Evolutionary conservation across 257 asterid genomes (phyloP).

Genomic region (Schizonepeta tenuifolia): DNA sequence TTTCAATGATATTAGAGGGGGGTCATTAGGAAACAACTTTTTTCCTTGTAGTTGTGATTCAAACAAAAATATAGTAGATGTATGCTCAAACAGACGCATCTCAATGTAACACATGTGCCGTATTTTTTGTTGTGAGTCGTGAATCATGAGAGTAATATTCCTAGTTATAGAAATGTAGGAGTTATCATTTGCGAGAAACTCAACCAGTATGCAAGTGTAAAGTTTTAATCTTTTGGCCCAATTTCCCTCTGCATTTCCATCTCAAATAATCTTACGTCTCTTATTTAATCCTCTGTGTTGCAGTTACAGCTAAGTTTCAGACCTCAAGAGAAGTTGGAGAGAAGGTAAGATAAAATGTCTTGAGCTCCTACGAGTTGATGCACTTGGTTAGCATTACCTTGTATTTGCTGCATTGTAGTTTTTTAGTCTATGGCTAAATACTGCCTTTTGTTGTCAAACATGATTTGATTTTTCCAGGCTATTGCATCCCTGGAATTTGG

Average conservation of each 20-base stretch:
- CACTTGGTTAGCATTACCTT: neutral
- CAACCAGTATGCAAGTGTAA: conserved; percentile 14
- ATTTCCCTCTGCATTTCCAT: conserved; percentile 11
- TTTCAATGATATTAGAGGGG: neutral
- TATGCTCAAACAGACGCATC: neutral
- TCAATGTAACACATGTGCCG: neutral
- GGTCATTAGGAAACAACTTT: conserved; percentile 2
- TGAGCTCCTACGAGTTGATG: conserved; percentile 14
- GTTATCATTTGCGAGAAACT: neutral
- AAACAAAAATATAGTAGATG: neutral
- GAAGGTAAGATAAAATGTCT: conserved; percentile 37
- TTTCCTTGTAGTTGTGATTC: conserved; percentile 1
- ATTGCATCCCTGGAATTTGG: conserved; percentile 36
- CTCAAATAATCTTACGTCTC: conserved; percentile 4
- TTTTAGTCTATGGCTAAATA: neutral
- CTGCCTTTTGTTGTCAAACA: conserved; percentile 3
- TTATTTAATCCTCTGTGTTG: conserved; percentile 22
- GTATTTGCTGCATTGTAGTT: conserved; percentile 6
- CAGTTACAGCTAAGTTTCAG: conserved; percentile 39
- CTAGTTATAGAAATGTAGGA: conserved; percentile 6
- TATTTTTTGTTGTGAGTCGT: conserved; percentile 15
- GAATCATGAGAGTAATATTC: conserved; percentile 5
- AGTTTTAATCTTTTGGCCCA: neutral
- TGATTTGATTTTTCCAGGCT: conserved; percentile 33
- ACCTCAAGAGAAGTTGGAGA: conserved; percentile 31